Base-by-base conservation (phyloP, 1,284 basidiomycete genomes). In the Salmacisia buchloeana region DNA sequence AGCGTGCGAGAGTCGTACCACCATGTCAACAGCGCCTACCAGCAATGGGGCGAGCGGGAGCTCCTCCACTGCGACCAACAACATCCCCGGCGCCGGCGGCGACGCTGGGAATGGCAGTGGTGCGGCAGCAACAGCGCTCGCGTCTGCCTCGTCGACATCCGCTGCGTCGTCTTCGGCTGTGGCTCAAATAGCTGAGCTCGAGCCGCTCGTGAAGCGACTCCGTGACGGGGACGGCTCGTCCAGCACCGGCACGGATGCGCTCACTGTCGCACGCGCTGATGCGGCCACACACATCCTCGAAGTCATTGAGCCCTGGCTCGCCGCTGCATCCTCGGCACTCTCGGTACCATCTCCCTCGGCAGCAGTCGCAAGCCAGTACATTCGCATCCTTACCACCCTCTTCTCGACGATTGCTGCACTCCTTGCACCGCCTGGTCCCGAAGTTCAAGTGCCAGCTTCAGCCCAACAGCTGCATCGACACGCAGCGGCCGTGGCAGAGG, bases 401-500 rank as follows among this genome's bases (percentile, higher is more conserved):
- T 33, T 54, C 2, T 33, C 25, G 27, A 54, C 27, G 12, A 54
- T 33, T 12, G 27, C 34, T 18, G 49, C 49, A 13, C 49, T 54
- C 27, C 21, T 54, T 6, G 25, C 49, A 2, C 27, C 49, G 3
- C 49, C 49, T 2, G 49, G 49, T 2, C 49, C 49, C 3, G 49
- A 54, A 31, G 49, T 54, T 2, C 49, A 54, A 13, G 49, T 54
- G 15, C 49, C 49, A 54, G 27, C 49, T 3, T 54, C 49, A 15
- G 29, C 31, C 29, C 49, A 54, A 31, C 49, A 54, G 31, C 49
- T 29, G 12, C 49, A 54, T 33, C 25, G 49, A 54, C 49, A 54
- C 15, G 49, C 49, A 10, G 49, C 49, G 3, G 49, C 49, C 6
- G 49, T 34, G 2, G 49, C 49, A 31, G 27, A 54, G 13, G 49